Evolutionary conservation across 2,329 filamentous ascomycete genomes (phyloP), one percentile per base, ranked within the genome.

Genomic region (Fusarium virguliforme): DNA sequence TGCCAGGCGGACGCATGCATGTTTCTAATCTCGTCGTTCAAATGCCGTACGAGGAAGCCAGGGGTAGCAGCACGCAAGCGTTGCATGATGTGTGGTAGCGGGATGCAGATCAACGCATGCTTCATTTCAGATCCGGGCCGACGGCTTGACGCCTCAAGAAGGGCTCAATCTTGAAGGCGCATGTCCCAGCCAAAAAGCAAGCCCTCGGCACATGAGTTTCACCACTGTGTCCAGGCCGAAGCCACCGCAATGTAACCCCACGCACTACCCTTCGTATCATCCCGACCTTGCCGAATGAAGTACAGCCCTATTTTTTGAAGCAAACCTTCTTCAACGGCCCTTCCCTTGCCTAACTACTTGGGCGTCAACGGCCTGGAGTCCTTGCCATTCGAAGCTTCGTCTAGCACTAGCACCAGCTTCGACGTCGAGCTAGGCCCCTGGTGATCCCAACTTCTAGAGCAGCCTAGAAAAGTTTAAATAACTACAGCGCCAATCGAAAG

Each of bases 401-500:
- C 8, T 26, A 18, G 34, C 54, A 43, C 28, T 58, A 46, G 18
- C 18, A 34, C 12, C n/a, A 2, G 8, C 43, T 10, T 28, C 9
- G n/a, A 24, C 34, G 22, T n/a, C 54, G 18, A 30, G 10, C 35
- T 35, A 30, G 30, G 6, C 8, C 67, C 68, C 55, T 58, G 68
- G 56, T 51, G 50, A 34, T 24, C 24, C 9, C 6, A 40, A 35
- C 50, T 50, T 32, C 34, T 32, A 50, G 34, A 32, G 12, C 9
- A 50, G 35, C 26, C 6, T 8, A 7, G 8, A 28, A 30, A 68
- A 70, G 50, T 26, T 12, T 46, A 62, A 62, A 38, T 2, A 9
- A 50, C 18, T 48, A 41, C 10, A 55, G 3, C 5, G 13, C 67
- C 67, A 71, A 68, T 71, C 13, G 22, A 8, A 48, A 8, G 32